phyloP scores from a whole-genome alignment of 2,329 filamentous ascomycete species.

The Hymenoscyphus fructigenus region DNA sequence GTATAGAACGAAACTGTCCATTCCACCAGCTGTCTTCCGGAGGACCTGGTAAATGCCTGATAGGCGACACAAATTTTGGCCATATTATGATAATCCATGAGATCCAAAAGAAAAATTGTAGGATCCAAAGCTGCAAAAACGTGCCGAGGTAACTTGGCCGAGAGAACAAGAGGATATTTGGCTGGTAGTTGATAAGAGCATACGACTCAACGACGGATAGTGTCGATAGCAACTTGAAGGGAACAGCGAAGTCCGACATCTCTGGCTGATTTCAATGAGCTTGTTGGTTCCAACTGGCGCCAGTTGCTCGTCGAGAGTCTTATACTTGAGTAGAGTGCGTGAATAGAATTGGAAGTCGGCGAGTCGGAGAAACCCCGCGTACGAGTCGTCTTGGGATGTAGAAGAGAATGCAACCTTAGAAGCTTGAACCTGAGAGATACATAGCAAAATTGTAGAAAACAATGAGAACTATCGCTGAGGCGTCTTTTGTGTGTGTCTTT shows the following conservation, averaged over 20 bases:
- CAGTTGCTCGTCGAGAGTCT: not conserved
- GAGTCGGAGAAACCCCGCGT: not conserved
- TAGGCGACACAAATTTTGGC: slow-evolving; percentile 56
- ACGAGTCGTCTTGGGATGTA: too few relatives aligned
- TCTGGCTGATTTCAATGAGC: not conserved
- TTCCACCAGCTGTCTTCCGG: slow-evolving; percentile 44
- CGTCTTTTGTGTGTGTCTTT: not conserved
- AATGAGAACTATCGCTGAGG: not conserved
- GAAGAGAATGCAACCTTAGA: too few relatives aligned
- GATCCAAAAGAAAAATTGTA: slow-evolving; percentile 38
- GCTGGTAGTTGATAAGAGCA: slow-evolving; percentile 24
- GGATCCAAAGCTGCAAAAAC: slow-evolving; percentile 41
- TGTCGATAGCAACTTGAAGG: slow-evolving; percentile 28
- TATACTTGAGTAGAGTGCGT: not conserved
- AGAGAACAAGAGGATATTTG: slow-evolving; percentile 29
- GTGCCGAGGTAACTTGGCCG: slow-evolving; percentile 40
- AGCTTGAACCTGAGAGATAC: not conserved
- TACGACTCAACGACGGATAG: slow-evolving; percentile 28
- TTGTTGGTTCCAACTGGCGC: not conserved
- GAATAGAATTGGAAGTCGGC: not conserved
- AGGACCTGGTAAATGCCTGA: slow-evolving; percentile 56
- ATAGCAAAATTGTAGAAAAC: not conserved
- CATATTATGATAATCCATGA: slow-evolving; percentile 52
- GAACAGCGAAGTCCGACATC: slow-evolving; percentile 21
- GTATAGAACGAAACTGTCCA: slow-evolving; percentile 43